These are phyloP conservation scores for Xylariaceae sp. DNA, from an alignment of 2,329 filamentous ascomycete genomes.

Conservation along the genomic window DNA sequence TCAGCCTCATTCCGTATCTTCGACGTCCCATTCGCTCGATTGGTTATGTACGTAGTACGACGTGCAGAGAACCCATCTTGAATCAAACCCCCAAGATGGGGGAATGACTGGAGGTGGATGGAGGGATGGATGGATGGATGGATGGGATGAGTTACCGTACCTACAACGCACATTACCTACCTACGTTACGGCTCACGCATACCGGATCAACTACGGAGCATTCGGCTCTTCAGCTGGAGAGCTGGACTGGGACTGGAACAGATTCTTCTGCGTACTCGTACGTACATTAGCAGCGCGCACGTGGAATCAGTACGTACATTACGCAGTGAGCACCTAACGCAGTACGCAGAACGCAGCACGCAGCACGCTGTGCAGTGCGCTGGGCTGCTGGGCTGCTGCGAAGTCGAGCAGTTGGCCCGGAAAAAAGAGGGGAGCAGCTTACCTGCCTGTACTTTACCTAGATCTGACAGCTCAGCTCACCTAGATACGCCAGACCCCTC, in stretches of 20 bases:
- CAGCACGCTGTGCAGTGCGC: no score
- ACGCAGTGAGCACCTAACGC: no score
- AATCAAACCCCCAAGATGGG: not conserved
- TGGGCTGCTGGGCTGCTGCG: no score
- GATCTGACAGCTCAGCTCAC: slow-evolving; percentile 2
- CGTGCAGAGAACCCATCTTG: not conserved
- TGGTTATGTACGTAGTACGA: not conserved
- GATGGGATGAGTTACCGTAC: no score
- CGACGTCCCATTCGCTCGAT: slow-evolving; percentile 8
- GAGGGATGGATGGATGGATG: no score
- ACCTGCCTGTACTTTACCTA: not conserved
- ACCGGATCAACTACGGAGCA: not conserved
- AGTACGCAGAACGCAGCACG: no score
- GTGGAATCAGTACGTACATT: no score
- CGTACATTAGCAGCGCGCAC: no score
- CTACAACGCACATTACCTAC: no score
- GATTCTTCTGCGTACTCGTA: no score
- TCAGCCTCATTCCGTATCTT: slow-evolving; percentile 21
- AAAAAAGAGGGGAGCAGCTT: not conserved
- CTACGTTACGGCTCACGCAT: not conserved
- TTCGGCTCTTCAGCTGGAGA: not conserved
- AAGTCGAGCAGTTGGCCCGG: not conserved
- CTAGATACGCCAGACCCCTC: not conserved
- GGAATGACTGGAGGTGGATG: not conserved
- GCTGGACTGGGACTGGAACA: no score